These are phyloP conservation scores for Amaranthus hypochondriacus DNA, from an alignment of 148 eudicot genomes.

Conservation along the genomic window DNA sequence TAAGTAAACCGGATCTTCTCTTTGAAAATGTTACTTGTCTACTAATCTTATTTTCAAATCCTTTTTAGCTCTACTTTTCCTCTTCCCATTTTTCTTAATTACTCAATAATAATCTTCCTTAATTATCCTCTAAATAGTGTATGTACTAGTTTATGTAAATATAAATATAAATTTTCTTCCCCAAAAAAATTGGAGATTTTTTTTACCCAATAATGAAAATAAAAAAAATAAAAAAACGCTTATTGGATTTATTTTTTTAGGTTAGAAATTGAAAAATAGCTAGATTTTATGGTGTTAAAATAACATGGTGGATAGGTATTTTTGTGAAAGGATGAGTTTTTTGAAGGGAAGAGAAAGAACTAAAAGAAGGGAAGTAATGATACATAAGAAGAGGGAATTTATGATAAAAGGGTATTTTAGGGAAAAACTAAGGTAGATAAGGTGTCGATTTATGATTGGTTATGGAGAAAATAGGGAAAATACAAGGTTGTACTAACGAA, in stretches of 20 bases:
- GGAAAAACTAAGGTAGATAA: neutral
- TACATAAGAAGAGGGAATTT: constrained; percentile 4
- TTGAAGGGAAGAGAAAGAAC: neutral
- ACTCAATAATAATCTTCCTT: neutral
- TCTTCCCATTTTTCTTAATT: constrained; percentile 33
- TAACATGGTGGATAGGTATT: constrained; percentile 19
- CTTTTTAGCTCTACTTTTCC: constrained; percentile 50
- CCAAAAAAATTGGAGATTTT: too few species aligned
- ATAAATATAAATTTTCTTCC: too few species aligned
- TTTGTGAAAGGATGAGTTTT: constrained; percentile 1
- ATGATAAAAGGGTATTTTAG: neutral
- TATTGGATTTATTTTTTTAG: too few species aligned
- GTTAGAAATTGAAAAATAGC: too few species aligned
- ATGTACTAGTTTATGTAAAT: too few species aligned
- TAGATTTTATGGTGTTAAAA: neutral
- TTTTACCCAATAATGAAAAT: neutral
- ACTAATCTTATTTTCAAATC: constrained; percentile 54
- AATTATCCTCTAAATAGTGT: neutral
- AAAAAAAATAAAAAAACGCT: too few species aligned
- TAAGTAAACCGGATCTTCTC: constrained; percentile 48
- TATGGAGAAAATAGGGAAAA: neutral
- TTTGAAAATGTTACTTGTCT: constrained; percentile 60
- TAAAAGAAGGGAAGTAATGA: too few species aligned
- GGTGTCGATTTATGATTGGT: neutral
- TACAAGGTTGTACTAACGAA: neutral